Conservation (phyloP, 164 flowering plant genomes). For the Pachysandra terminalis region DNA sequence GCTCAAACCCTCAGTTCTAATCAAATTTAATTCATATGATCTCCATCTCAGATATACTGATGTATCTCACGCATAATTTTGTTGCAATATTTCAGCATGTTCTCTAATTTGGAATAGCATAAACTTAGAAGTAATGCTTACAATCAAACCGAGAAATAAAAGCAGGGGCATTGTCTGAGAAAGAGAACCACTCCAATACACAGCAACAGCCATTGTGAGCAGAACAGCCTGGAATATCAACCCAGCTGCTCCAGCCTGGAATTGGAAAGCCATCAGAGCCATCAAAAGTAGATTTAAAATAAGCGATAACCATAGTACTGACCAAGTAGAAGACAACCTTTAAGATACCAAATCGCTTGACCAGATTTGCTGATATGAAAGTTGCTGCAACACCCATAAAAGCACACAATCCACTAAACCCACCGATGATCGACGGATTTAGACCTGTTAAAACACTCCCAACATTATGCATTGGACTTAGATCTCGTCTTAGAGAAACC, state of each 20-base stretch:
- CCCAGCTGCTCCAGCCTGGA: conserved; percentile 96
- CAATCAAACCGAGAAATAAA: conserved; percentile 78
- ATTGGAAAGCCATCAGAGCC: conserved; percentile 19
- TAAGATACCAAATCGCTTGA: conserved; percentile 72
- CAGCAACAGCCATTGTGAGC: conserved; percentile 83
- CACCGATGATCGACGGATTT: conserved; percentile 87
- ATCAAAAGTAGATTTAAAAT: background rate
- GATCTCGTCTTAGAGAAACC: background rate
- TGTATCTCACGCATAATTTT: too few species aligned
- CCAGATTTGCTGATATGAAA: conserved; percentile 76
- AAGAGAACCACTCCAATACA: conserved; percentile 81
- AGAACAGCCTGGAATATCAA: conserved; percentile 84
- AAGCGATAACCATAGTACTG: too few species aligned
- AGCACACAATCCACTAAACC: conserved; percentile 94
- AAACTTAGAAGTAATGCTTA: conserved; percentile 35
- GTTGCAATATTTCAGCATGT: too few species aligned
- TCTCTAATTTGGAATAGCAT: background rate
- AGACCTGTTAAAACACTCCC: conserved; percentile 53
- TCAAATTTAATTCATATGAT: too few species aligned
- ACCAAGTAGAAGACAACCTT: conserved; percentile 49
- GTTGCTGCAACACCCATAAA: conserved; percentile 98
- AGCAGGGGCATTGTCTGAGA: conserved; percentile 68
- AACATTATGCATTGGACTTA: background rate
- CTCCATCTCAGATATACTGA: too few species aligned
- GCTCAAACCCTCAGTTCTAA: too few species aligned